Evolutionary conservation across 164 flowering plant genomes (phyloP).

Genomic region (Amborella trichopoda): DNA sequence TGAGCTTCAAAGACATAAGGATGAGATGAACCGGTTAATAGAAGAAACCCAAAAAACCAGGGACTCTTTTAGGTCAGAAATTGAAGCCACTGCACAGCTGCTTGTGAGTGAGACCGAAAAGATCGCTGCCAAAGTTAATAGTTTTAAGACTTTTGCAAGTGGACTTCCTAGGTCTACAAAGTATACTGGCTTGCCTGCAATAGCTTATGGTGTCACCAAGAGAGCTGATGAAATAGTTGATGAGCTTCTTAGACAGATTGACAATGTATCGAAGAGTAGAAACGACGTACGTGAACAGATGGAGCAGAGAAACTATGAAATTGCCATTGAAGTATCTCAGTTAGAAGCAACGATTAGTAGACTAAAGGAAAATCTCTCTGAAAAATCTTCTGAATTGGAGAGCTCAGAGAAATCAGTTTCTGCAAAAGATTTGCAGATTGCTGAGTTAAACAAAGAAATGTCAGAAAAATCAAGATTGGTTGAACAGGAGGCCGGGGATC

Average conservation of each 20-base stretch:
- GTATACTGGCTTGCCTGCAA: slow-evolving; percentile 66
- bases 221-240: slow-evolving; percentile 87
- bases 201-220: slow-evolving; percentile 87
- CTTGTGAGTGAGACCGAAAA: slow-evolving; percentile 77
- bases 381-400: slow-evolving; percentile 33
- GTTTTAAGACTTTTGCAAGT: slow-evolving; percentile 47
- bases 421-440: slow-evolving; percentile 40
- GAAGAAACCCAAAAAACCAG: slow-evolving; percentile 39
- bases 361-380: slow-evolving; percentile 52
- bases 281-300: slow-evolving; percentile 71
- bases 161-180: slow-evolving; percentile 77
- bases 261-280: slow-evolving; percentile 43
- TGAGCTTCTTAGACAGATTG: slow-evolving; percentile 68
- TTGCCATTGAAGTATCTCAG: slow-evolving; percentile 95
- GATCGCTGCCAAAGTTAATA: slow-evolving; percentile 64
- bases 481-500: slow-evolving; percentile 32
- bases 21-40: too few relatives aligned
- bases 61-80: slow-evolving; percentile 50
- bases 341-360: slow-evolving; percentile 73
- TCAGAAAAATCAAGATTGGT: slow-evolving; percentile 23
- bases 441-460: slow-evolving; percentile 39
- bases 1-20: slow-evolving; percentile 27
- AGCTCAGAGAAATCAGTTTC: slow-evolving; percentile 30
- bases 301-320: slow-evolving; percentile 88
- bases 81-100: slow-evolving; percentile 58